Evolutionary conservation across 805 yeast genomes (phyloP).

Genomic region (Ogataea neopini): DNA sequence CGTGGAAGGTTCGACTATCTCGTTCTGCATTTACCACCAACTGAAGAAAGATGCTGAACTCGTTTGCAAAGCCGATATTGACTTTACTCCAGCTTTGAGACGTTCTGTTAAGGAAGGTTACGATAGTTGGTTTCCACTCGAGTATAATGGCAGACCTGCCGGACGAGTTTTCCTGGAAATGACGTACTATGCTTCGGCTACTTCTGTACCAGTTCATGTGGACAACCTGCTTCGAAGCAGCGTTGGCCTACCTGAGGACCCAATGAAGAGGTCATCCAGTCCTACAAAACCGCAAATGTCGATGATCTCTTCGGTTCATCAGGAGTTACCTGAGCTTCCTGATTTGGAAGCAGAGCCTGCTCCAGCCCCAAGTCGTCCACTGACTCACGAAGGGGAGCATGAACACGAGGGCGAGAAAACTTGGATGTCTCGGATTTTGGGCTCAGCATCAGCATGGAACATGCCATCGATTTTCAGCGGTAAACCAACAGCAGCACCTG

Average conservation of each 20-base stretch:
- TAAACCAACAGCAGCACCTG: conserved; percentile 13
- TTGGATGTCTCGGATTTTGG: conserved; percentile 24
- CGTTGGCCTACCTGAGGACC: neutral
- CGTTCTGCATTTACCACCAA: conserved; percentile 79
- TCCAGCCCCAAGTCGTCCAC: neutral
- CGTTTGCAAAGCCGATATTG: conserved; percentile 79
- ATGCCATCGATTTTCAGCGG: conserved; percentile 24
- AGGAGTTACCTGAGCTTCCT: conserved; percentile 19
- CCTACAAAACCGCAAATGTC: conserved; percentile 14
- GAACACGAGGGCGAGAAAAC: conserved; percentile 10
- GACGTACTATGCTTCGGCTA: conserved; percentile 74
- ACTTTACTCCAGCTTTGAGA: conserved; percentile 69
- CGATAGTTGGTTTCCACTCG: conserved; percentile 81
- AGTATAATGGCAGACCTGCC: conserved; percentile 69
- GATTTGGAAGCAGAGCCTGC: conserved; percentile 13
- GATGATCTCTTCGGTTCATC: conserved; percentile 14
- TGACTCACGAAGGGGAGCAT: neutral
- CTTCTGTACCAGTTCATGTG: conserved; percentile 33
- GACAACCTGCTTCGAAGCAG: conserved; percentile 25
- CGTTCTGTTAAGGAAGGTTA: conserved; percentile 71
- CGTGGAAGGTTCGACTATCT: conserved; percentile 62
- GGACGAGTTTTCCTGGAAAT: conserved; percentile 89
- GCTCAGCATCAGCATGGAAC: conserved; percentile 18
- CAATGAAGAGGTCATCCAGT: neutral
- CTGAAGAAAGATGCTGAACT: conserved; percentile 83